Conservation (phyloP, 2,329 filamentous ascomycete genomes). For the Xylaria sp. region DNA sequence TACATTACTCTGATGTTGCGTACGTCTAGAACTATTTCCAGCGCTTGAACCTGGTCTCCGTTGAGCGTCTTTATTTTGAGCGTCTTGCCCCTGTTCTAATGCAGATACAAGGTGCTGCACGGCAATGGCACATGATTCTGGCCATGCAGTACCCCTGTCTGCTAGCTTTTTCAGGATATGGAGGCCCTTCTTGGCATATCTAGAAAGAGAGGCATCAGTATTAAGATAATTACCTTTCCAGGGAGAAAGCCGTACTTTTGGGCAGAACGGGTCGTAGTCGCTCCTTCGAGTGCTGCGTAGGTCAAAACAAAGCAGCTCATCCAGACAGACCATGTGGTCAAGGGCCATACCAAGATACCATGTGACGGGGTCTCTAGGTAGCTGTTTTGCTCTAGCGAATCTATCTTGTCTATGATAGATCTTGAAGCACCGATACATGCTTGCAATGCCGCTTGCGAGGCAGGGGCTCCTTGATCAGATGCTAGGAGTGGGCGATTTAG, state of each 20-base stretch:
- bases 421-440: slow-evolving; percentile 26
- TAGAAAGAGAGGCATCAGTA: background rate
- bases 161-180: slow-evolving; percentile 19
- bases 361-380: background rate
- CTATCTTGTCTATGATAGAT: slow-evolving; percentile 18
- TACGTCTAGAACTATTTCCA: background rate
- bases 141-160: slow-evolving; percentile 20
- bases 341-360: slow-evolving; percentile 19
- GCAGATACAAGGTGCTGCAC: slow-evolving; percentile 18
- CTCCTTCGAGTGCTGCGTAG: slow-evolving; percentile 24
- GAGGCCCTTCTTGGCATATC: slow-evolving; percentile 21
- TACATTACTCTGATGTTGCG: background rate
- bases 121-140: slow-evolving; percentile 19
- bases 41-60: background rate
- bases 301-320: slow-evolving; percentile 27
- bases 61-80: background rate
- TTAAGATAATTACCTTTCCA: background rate
- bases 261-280: slow-evolving; percentile 18
- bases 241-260: slow-evolving; percentile 3
- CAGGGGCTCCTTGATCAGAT: slow-evolving; percentile 16
- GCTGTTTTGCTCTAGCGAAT: background rate
- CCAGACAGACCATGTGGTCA: slow-evolving; percentile 28
- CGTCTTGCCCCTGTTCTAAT: slow-evolving; percentile 7
- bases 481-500: slow-evolving; percentile 25
- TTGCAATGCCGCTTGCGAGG: slow-evolving; percentile 24